Evolutionary conservation across 2,329 filamentous ascomycete genomes (phyloP).

Genomic region (Aspergillus piperis): DNA sequence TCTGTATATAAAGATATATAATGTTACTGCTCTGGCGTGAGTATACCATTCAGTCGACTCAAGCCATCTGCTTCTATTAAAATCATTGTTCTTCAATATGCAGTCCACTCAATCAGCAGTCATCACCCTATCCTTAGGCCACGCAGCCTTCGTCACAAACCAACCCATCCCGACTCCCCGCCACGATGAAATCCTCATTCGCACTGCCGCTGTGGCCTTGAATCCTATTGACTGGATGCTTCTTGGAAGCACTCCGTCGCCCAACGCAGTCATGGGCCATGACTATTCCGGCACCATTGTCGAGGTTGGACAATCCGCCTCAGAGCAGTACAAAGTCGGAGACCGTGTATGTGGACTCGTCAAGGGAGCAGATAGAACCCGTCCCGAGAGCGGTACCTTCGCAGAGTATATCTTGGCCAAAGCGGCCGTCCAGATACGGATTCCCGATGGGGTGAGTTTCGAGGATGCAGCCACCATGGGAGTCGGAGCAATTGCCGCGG

Average conservation of each 20-base stretch:
- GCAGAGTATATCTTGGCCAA: conserved; percentile 37
- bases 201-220: conserved; percentile 8
- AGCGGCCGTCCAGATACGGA: conserved; percentile 31
- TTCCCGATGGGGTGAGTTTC: conserved; percentile 34
- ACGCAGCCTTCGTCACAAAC: background rate
- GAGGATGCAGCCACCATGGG: conserved; percentile 34
- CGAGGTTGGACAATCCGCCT: background rate
- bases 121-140: background rate
- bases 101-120: background rate
- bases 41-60: background rate
- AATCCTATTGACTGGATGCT: conserved; percentile 14
- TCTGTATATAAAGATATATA: background rate
- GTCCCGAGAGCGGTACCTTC: conserved; percentile 36
- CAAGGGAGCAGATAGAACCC: conserved; percentile 31
- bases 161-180: background rate
- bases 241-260: background rate
- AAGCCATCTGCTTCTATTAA: background rate
- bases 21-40: background rate
- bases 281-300: conserved; percentile 9
- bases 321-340: conserved; percentile 25
- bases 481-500: conserved; percentile 29
- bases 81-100: background rate
- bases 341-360: conserved; percentile 39
- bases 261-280: conserved; percentile 4
- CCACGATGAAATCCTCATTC: background rate